Percentiles rank a stretch among this genome's conserved stretches.
phyloP scores from a whole-genome alignment of 2,329 filamentous ascomycete species.

The Trichoderma koningii region DNA sequence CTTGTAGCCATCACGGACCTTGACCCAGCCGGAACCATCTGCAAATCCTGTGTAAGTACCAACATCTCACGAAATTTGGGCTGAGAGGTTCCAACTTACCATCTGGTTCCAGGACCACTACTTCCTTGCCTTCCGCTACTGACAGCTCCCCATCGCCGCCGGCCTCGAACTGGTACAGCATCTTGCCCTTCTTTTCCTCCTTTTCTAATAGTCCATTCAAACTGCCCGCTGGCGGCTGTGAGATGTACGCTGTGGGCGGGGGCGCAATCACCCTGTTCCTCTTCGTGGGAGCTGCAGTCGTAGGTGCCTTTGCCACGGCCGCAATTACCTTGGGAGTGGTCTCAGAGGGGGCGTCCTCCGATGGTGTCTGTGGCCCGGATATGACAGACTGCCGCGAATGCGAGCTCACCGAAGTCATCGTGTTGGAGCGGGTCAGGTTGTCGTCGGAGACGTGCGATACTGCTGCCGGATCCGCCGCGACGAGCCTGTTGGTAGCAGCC shows the following conservation, averaged over 20 bases:
- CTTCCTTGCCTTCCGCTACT: conserved; percentile 75
- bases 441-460: conserved; percentile 58
- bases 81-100: conserved; percentile 73
- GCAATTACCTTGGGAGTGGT: conserved; percentile 34
- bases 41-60: not conserved
- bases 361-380: conserved; percentile 52
- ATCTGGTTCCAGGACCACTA: conserved; percentile 80
- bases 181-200: conserved; percentile 69
- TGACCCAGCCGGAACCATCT: conserved; percentile 94
- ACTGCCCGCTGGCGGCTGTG: conserved; percentile 59
- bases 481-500: conserved; percentile 67
- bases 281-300: conserved; percentile 38
- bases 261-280: conserved; percentile 82
- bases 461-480: conserved; percentile 49
- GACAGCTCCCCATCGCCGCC: conserved; percentile 79
- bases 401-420: conserved; percentile 86
- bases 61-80: too few species aligned
- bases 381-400: conserved; percentile 71
- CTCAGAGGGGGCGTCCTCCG: conserved; percentile 45
- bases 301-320: conserved; percentile 32
- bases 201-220: conserved; percentile 46
- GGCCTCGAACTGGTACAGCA: conserved; percentile 86
- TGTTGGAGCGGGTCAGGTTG: conserved; percentile 75
- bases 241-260: conserved; percentile 79
- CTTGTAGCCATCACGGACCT: conserved; percentile 71